phyloP scores from a whole-genome alignment of 2,329 filamentous ascomycete species.

The Sporothrix mexicana region DNA sequence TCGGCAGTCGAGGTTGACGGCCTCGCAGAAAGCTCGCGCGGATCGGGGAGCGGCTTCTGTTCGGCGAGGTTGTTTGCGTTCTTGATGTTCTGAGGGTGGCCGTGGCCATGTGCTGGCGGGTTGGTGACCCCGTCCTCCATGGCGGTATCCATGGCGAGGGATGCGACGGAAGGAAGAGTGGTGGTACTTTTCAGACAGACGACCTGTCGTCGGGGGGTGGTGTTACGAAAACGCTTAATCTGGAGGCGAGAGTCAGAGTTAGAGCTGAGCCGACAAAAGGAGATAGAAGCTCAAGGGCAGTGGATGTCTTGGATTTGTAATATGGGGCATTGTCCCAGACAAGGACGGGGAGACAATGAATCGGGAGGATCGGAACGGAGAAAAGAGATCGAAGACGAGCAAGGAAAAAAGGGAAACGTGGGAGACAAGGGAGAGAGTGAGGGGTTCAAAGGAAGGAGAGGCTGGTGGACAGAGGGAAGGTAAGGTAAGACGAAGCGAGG shows the following conservation, averaged over 20 bases:
- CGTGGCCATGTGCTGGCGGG: background rate
- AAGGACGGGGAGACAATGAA: background rate
- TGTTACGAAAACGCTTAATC: background rate
- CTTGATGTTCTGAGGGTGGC: slow-evolving; percentile 40
- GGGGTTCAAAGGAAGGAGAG: background rate
- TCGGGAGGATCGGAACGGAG: slow-evolving; percentile 11
- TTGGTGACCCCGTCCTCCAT: slow-evolving; percentile 49
- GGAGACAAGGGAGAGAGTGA: background rate
- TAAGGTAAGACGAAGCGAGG: background rate
- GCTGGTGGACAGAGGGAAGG: background rate
- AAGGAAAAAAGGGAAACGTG: background rate
- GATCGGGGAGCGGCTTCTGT: slow-evolving; percentile 61
- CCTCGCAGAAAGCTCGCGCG: slow-evolving; percentile 42
- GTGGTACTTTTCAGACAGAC: background rate
- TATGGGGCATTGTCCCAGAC: background rate
- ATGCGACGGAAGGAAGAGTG: background rate
- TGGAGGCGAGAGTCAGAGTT: background rate
- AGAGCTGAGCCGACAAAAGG: background rate
- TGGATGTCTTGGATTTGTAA: slow-evolving; percentile 21
- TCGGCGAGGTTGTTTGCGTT: slow-evolving; percentile 64
- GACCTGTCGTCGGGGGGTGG: background rate
- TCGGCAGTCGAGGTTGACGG: background rate
- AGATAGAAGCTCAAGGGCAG: too few species aligned
- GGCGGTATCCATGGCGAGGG: slow-evolving; percentile 31
- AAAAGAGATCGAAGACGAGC: background rate